These are phyloP conservation scores for Candida coquimbonensis DNA, from an alignment of 805 yeast species.

Conservation along the genomic window DNA sequence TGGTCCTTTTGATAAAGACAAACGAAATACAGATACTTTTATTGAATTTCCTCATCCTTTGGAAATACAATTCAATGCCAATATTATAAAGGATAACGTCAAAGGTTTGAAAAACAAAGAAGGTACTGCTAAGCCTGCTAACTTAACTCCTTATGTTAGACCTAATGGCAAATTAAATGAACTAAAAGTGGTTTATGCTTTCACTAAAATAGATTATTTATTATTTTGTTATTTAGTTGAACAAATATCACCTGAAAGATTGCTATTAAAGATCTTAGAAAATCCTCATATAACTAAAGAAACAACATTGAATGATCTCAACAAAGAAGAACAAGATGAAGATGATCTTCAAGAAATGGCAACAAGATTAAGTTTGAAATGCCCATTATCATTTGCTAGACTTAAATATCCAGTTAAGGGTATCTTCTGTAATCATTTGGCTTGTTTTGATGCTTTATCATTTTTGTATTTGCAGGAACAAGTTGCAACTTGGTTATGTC, in stretches of 20 bases:
- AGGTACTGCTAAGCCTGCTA: conserved; percentile 81
- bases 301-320: conserved; percentile 44
- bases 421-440: conserved; percentile 66
- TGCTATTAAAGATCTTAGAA: conserved; percentile 34
- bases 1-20: conserved; percentile 33
- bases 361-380: conserved; percentile 59
- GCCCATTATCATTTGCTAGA: conserved; percentile 70
- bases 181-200: conserved; percentile 51
- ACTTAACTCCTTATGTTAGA: conserved; percentile 49
- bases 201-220: conserved; percentile 42
- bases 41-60: conserved; percentile 67
- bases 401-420: conserved; percentile 72
- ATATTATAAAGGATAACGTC: conserved; percentile 42
- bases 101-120: conserved; percentile 70
- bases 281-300: conserved; percentile 48
- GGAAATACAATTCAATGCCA: conserved; percentile 57
- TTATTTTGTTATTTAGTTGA: conserved; percentile 57
- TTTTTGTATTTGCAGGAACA: conserved; percentile 71
- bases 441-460: conserved; percentile 79
- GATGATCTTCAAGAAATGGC: conserved; percentile 68
- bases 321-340: conserved; percentile 42
- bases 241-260: conserved; percentile 31
- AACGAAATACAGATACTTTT: conserved; percentile 24
- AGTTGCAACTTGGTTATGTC: conserved; percentile 84
- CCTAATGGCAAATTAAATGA: conserved; percentile 30